Percentiles rank a stretch among this genome's conserved stretches.
Conservation (phyloP, 148 eudicot genomes). For the Chenopodium quinoa region DNA sequence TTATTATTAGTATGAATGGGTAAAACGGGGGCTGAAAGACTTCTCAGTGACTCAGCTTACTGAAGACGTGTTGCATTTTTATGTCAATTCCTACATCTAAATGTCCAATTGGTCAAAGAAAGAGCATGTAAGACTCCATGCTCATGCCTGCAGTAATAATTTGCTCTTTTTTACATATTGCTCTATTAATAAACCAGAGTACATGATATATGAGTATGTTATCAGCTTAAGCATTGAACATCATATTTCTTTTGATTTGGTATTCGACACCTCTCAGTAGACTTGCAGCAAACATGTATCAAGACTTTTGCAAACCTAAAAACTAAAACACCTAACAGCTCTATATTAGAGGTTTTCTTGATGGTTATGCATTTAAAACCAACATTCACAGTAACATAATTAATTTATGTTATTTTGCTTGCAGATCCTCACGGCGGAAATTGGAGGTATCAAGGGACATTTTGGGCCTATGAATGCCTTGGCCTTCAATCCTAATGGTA, state of each 20-base stretch:
- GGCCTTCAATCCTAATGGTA: slow-evolving; percentile 96
- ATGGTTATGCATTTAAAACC: too few species aligned
- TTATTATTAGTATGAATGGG: not conserved
- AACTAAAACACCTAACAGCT: too few species aligned
- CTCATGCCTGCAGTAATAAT: not conserved
- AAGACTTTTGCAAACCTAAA: too few species aligned
- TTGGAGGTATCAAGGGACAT: slow-evolving; percentile 95
- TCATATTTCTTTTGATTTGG: not conserved
- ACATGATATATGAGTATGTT: not conserved
- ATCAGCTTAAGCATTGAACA: not conserved
- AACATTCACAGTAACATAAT: too few species aligned
- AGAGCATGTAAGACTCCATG: not conserved
- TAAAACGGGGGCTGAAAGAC: not conserved
- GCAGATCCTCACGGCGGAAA: slow-evolving; percentile 73
- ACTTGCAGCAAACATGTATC: not conserved
- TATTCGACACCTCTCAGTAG: not conserved
- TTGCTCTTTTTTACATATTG: not conserved
- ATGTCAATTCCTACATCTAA: not conserved
- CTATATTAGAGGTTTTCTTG: too few species aligned
- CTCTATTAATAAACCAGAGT: not conserved
- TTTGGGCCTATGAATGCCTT: slow-evolving; percentile 96
- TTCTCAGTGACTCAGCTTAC: too few species aligned
- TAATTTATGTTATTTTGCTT: not conserved
- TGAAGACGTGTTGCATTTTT: not conserved
- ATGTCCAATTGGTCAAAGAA: too few species aligned